phyloP scores from a whole-genome alignment of 768 basidiomycete genomes.

The Dentipellis sp. region DNA sequence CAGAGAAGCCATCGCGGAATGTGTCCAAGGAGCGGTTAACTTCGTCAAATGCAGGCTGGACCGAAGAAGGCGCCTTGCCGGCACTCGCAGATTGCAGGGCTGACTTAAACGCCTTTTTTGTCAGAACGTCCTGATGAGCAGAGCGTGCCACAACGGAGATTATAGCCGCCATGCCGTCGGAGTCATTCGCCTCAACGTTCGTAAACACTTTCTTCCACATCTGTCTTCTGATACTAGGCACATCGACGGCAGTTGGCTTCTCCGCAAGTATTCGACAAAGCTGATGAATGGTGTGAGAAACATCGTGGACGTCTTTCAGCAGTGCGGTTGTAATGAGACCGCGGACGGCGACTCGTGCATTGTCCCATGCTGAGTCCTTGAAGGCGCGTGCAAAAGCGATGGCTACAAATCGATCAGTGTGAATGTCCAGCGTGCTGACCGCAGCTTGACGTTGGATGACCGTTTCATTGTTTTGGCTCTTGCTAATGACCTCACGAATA shows the following conservation, averaged over 20 bases:
- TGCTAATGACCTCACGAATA: slow-evolving; percentile 24
- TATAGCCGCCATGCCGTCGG: slow-evolving; percentile 47
- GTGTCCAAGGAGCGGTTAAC: slow-evolving; percentile 53
- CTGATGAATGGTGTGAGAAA: slow-evolving; percentile 22
- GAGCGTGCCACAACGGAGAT: slow-evolving; percentile 48
- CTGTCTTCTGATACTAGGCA: slow-evolving; percentile 36
- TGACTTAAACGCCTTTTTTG: slow-evolving; percentile 37
- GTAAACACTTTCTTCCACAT: slow-evolving; percentile 68
- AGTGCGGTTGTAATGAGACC: slow-evolving; percentile 29
- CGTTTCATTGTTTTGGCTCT: slow-evolving; percentile 21
- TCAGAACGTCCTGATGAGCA: slow-evolving; percentile 60
- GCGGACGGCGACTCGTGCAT: slow-evolving; percentile 31
- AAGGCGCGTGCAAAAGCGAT: slow-evolving; percentile 36
- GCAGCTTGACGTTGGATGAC: slow-evolving; percentile 22
- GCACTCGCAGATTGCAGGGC: slow-evolving; percentile 23
- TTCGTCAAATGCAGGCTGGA: slow-evolving; percentile 32
- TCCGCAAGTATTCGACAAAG: slow-evolving; percentile 31
- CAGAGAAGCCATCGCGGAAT: slow-evolving; percentile 55
- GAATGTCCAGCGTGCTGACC: slow-evolving; percentile 38
- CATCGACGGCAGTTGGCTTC: slow-evolving; percentile 23
- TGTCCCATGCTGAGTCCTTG: slow-evolving; percentile 31
- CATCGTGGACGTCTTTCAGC: slow-evolving; percentile 24
- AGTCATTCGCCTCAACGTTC: slow-evolving; percentile 46
- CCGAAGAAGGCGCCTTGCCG: slow-evolving; percentile 5
- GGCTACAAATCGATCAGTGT: slow-evolving; percentile 36